These are phyloP conservation scores for barley (Hordeum vulgare) DNA, from an alignment of 176 grass and related monocot species.

Conservation along the genomic window DNA sequence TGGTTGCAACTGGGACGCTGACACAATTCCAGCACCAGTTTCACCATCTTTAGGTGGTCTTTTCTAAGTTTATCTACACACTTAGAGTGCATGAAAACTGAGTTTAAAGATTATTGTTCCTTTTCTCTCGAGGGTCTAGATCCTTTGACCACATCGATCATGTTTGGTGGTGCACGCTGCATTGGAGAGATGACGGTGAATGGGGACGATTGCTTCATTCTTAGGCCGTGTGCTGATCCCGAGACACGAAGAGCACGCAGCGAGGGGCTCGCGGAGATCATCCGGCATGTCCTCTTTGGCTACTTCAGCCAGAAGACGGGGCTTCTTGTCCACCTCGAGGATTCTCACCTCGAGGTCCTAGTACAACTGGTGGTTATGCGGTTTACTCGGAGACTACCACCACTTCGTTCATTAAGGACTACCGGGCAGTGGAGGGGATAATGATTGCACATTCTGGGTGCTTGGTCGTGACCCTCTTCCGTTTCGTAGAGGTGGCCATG, in stretches of 20 bases:
- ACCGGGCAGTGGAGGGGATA: slow-evolving; percentile 61
- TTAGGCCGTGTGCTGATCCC: slow-evolving; percentile 71
- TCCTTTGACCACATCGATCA: slow-evolving; percentile 65
- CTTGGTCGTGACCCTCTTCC: slow-evolving; percentile 62
- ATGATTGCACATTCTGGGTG: slow-evolving; percentile 68
- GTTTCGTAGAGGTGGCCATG: slow-evolving; percentile 72
- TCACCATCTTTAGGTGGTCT: background rate
- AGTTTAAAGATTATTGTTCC: background rate
- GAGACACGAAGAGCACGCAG: slow-evolving; percentile 67
- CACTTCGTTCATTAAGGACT: slow-evolving; percentile 74
- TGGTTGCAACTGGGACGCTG: too few species aligned
- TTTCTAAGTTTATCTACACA: background rate
- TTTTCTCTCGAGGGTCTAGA: slow-evolving; percentile 56
- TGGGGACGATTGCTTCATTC: slow-evolving; percentile 79
- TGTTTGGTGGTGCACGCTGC: slow-evolving; percentile 70
- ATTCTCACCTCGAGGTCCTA: slow-evolving; percentile 76
- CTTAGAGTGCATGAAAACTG: background rate
- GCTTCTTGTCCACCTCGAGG: slow-evolving; percentile 65
- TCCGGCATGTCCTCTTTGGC: slow-evolving; percentile 77
- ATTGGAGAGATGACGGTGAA: slow-evolving; percentile 82
- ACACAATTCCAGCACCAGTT: background rate
- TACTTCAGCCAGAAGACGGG: slow-evolving; percentile 84
- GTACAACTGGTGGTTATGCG: slow-evolving; percentile 58
- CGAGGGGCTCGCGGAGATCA: slow-evolving; percentile 76
- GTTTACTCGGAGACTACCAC: slow-evolving; percentile 88